Base-by-base conservation (phyloP, 2,329 filamentous ascomycete species). In the Dactylellina sp. region DNA sequence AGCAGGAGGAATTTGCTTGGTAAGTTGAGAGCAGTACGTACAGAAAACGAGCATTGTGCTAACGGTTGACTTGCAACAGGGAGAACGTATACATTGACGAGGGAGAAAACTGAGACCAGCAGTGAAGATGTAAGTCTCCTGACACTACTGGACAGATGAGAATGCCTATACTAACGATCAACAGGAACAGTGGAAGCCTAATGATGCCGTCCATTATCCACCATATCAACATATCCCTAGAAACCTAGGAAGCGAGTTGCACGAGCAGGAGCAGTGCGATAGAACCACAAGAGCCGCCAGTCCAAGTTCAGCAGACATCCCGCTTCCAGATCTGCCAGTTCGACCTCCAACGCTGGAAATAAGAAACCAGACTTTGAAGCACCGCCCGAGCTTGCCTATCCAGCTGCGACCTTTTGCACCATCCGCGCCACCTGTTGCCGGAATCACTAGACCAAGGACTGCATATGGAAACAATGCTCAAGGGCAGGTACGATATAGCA, bases 161-260 rank as follows among this genome's bases (percentile, higher is more conserved):
- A n/a, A 56, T 20, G 12, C 18, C 2, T 22, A 40, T 6, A 35
- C 1, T 7, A 12, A 12, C 20, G 14, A 46, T 57, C 9, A 37
- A 7, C 14, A 74, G 70, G 70, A 74, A 22, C 44, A 24, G 9
- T 74, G 70, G 70, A 74, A 44, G 14, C 70, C 70, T 1, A 55
- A 61, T 7, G 70, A 66, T 20, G 44, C 56, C 2, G 61, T 74
- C 9, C 70, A 74, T 14, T 66, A 74, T 25, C 70, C 70, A 16
- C 70, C 70, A 42, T 74, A 74, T 18, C 61, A 74, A 32, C 70
- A 74, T 35, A 66, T 74, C 2, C 70, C 70, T 2, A 49, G 70
- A 20, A 74, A 65, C 24, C 16, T 74, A 11, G 60, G 47, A 14
- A 56, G 47, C 28, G 61, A 66, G 18, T 47, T 57, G 2, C 25